Evolutionary conservation across 495 filamentous ascomycete genomes (phyloP).

Genomic region (Immersiella caudata): DNA sequence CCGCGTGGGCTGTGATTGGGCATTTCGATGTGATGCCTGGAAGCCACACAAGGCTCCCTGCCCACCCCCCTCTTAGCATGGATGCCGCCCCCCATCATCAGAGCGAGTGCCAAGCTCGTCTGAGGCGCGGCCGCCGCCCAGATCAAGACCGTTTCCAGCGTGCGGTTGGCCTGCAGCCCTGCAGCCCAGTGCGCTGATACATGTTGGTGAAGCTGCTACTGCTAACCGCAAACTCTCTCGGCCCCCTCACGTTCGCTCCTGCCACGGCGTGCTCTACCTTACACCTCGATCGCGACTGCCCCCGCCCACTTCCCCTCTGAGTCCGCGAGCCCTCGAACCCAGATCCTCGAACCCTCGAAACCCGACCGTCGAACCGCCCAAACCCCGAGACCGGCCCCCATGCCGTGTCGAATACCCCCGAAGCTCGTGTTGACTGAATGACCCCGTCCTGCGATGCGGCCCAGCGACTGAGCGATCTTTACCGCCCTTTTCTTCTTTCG

Average conservation of each 20-base stretch:
- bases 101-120: constrained; percentile 23
- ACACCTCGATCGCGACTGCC: not conserved
- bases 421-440: constrained; percentile 26
- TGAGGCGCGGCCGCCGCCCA: constrained; percentile 25
- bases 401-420: constrained; percentile 8
- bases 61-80: not conserved
- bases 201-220: constrained; percentile 14
- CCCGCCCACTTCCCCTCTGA: not conserved
- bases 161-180: constrained; percentile 20
- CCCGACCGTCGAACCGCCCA: not conserved
- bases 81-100: not conserved
- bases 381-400: constrained; percentile 9
- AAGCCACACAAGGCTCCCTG: constrained; percentile 17
- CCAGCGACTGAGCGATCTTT: constrained; percentile 25
- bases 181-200: constrained; percentile 24
- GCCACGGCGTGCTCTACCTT: not conserved
- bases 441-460: constrained; percentile 34
- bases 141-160: constrained; percentile 3
- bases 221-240: not conserved
- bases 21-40: not conserved
- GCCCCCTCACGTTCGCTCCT: not conserved
- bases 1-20: not conserved
- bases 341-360: too few species aligned
- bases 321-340: not conserved
- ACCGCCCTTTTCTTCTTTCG: constrained; percentile 17